These are phyloP conservation scores for Saccharomyces uvarum DNA, from an alignment of 1,139 yeast genomes.

Conservation along the genomic window DNA sequence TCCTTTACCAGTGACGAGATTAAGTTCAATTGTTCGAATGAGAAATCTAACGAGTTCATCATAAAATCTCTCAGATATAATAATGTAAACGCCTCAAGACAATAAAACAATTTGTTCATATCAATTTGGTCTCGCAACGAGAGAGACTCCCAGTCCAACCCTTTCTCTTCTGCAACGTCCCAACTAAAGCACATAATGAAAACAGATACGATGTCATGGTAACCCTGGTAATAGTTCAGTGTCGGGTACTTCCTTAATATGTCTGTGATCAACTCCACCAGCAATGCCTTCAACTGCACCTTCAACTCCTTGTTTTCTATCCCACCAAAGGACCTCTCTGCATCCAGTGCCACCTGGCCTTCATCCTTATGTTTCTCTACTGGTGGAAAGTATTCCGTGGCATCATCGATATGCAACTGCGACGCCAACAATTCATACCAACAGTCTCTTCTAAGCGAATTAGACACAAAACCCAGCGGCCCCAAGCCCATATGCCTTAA, in stretches of 20 bases:
- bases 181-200: slow-evolving; percentile 43
- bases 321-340: slow-evolving; percentile 56
- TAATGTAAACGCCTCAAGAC: slow-evolving; percentile 54
- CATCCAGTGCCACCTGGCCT: slow-evolving; percentile 71
- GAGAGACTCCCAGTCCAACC: neutral
- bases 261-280: slow-evolving; percentile 44
- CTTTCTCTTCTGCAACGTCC: slow-evolving; percentile 9
- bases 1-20: slow-evolving; percentile 53
- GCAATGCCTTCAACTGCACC: slow-evolving; percentile 33
- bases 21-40: slow-evolving; percentile 56
- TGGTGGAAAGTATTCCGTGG: slow-evolving; percentile 10
- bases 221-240: slow-evolving; percentile 82
- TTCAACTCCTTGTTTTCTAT: slow-evolving; percentile 19
- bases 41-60: slow-evolving; percentile 60
- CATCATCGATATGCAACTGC: slow-evolving; percentile 8
- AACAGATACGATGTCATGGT: slow-evolving; percentile 75
- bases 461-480: slow-evolving; percentile 23
- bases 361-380: slow-evolving; percentile 51
- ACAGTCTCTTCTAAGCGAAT: slow-evolving; percentile 14
- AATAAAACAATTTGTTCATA: slow-evolving; percentile 38
- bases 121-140: slow-evolving; percentile 12
- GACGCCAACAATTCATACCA: slow-evolving; percentile 19
- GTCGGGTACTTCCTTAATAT: slow-evolving; percentile 55
- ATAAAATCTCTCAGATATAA: slow-evolving; percentile 74
- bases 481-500: slow-evolving; percentile 18